Evolutionary conservation across 2,329 filamentous ascomycete genomes (phyloP), one percentile per base, ranked within the genome.

Genomic region (Cercospora nicotianae): DNA sequence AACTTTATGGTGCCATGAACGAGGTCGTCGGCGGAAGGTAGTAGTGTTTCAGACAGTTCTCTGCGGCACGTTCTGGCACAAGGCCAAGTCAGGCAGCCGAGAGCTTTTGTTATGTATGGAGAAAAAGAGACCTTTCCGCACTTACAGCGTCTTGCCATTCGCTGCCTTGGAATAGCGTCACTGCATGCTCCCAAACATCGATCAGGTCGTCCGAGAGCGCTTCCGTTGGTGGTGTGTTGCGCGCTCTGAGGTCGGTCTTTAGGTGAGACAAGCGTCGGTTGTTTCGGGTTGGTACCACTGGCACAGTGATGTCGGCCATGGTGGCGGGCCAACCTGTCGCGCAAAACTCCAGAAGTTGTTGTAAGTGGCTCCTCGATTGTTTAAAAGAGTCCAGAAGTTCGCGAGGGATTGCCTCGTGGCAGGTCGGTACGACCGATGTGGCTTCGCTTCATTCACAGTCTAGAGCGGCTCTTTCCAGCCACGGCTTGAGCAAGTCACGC

Each of bases 141-240:
- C 66, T 42, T 65, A 68, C 71, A n/a, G 77, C 72, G n/a, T 69
- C 69, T 58, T 75, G 70, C 75, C 75, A 78, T 57, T 78, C 77
- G 65, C 73, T 77, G 48, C 67, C 71, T 45, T 77, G 70, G 67
- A 75, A 77, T 1, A 79, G 72, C 5, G 74, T 68, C 12, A 70
- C 69, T 13, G 76, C 77, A 51, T 79, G 77, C 53, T 79, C 75
- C 77, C 77, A 79, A n/a, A 77, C 51, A 70, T 77, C 73, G 53
- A 75, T 59, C 3, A 72, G 69, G 26, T 72, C 65, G 65, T 69
- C 62, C 53, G 70, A 61, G 9, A 71, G 48, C 30, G 36, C 62
- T 26, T 36, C 48, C 4, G 20, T 20, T 5, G 48, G 16, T 58
- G 62, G 9, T 58, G 62, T 33, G 9, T 20, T 51, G 31, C 18